phyloP scores from a whole-genome alignment of 768 basidiomycete species.

The Cantharellus anzutake region DNA sequence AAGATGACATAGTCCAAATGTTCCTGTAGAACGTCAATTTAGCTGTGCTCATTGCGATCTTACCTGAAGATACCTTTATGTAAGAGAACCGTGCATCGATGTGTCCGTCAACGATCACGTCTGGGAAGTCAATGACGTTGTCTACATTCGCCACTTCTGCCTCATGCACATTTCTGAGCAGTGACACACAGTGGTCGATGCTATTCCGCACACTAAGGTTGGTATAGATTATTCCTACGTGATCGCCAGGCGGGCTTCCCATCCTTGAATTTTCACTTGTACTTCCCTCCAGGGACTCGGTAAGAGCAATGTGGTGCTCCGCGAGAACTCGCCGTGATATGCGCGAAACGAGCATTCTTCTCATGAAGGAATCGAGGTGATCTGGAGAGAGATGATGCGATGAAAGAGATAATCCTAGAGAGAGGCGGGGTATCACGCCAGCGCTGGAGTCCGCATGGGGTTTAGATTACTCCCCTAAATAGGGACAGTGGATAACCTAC shows the following conservation, averaged over 20 bases:
- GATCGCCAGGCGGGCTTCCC: slow-evolving; percentile 21
- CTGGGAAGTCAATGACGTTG: slow-evolving; percentile 21
- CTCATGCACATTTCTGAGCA: slow-evolving; percentile 32
- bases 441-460: slow-evolving; percentile 25
- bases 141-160: slow-evolving; percentile 23
- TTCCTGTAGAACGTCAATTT: slow-evolving; percentile 1
- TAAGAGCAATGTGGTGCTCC: slow-evolving; percentile 76
- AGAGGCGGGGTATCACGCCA: slow-evolving; percentile 60
- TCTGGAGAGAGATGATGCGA: slow-evolving; percentile 65
- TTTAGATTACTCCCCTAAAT: slow-evolving; percentile 1
- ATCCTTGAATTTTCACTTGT: slow-evolving; percentile 10
- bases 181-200: slow-evolving; percentile 44
- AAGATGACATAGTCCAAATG: slow-evolving; percentile 49
- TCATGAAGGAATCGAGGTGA: slow-evolving; percentile 69
- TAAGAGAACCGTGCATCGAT: slow-evolving; percentile 54
- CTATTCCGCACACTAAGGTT: slow-evolving; percentile 47
- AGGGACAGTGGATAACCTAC: slow-evolving; percentile 24
- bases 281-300: slow-evolving; percentile 25
- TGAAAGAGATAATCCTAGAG: slow-evolving; percentile 68
- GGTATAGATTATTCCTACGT: slow-evolving; percentile 76
- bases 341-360: slow-evolving; percentile 76
- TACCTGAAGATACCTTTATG: slow-evolving; percentile 39
- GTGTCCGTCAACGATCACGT: slow-evolving; percentile 57
- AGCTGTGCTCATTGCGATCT: too few relatives aligned
- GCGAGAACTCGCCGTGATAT: slow-evolving; percentile 79